These are phyloP conservation scores for Pseudoperonospora humuli DNA, from an alignment of 352 stramenopile species.

Conservation along the genomic window DNA sequence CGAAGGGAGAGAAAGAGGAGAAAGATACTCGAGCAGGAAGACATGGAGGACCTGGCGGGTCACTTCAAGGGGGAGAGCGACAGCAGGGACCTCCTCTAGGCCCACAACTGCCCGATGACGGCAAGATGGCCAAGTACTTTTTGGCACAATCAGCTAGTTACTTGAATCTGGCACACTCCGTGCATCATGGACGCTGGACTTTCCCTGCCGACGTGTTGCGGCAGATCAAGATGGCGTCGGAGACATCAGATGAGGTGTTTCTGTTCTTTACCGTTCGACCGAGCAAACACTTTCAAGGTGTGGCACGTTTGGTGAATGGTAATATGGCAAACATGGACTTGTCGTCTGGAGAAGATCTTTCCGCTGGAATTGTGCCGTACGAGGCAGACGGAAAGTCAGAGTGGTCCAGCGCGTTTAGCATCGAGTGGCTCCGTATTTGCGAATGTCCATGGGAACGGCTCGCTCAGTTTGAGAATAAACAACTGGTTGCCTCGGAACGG, in stretches of 20 bases:
- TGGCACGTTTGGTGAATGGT: constrained; percentile 39
- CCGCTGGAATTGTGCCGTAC: constrained; percentile 46
- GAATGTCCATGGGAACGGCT: constrained; percentile 83
- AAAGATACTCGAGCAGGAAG: constrained; percentile 13
- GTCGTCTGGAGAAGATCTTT: constrained; percentile 40
- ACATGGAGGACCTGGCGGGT: constrained; percentile 1
- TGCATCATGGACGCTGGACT: constrained; percentile 70
- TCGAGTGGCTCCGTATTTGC: constrained; percentile 84
- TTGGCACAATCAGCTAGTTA: constrained; percentile 75
- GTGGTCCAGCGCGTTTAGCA: constrained; percentile 56
- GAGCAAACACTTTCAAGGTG: constrained; percentile 76
- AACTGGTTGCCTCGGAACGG: constrained; percentile 46
- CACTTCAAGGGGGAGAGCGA: constrained; percentile 2
- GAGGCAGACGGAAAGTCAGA: constrained; percentile 33
- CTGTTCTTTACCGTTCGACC: constrained; percentile 61
- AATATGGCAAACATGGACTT: constrained; percentile 30
- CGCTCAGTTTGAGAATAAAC: constrained; percentile 63
- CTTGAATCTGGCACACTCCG: constrained; percentile 70
- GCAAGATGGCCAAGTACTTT: constrained; percentile 78
- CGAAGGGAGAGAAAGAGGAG: constrained; percentile 56
- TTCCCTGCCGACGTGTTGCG: constrained; percentile 42
- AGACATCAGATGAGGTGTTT: constrained; percentile 78
- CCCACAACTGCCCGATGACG: constrained; percentile 52
- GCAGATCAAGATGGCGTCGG: constrained; percentile 57
- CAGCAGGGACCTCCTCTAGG: constrained; percentile 4